Percentiles rank a stretch among this genome's conserved stretches.
Evolutionary conservation across 2,329 filamentous ascomycete genomes (phyloP).

Genomic region (Alternaria solani): DNA sequence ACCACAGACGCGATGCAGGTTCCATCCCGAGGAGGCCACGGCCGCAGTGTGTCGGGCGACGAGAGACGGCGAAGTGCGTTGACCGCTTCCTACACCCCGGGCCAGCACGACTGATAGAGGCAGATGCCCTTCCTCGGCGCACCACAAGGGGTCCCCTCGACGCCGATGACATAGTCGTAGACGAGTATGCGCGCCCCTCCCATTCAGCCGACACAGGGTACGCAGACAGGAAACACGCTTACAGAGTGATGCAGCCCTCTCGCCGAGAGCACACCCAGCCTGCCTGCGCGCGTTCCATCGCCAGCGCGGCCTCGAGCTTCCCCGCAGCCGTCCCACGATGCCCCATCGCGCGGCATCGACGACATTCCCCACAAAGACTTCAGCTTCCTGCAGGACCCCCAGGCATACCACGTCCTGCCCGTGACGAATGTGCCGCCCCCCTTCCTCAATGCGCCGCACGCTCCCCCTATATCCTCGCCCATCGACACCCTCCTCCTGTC

Average conservation of each 20-base stretch:
- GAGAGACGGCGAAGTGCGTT: constrained; percentile 42
- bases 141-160: constrained; percentile 80
- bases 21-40: constrained; percentile 32
- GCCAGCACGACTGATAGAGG: constrained; percentile 9
- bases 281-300: constrained; percentile 31
- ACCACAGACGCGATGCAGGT: constrained; percentile 20
- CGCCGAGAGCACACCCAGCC: constrained; percentile 21
- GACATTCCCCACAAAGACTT: constrained; percentile 72
- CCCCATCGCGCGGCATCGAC: constrained; percentile 26
- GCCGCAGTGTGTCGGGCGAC: constrained; percentile 41
- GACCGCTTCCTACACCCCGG: not conserved
- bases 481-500: constrained; percentile 72
- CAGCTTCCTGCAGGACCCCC: constrained; percentile 50
- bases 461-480: constrained; percentile 67
- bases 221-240: constrained; percentile 10
- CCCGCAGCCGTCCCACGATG: constrained; percentile 33
- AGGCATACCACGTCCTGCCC: constrained; percentile 73
- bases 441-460: constrained; percentile 73
- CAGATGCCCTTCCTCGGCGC: constrained; percentile 69
- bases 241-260: constrained; percentile 34
- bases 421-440: constrained; percentile 66
- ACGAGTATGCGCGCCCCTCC: constrained; percentile 62
- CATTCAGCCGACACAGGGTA: constrained; percentile 16
- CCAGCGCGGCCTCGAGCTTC: constrained; percentile 29
- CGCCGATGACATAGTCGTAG: constrained; percentile 65